These are phyloP conservation scores for Beauveria pseudobassiana DNA, from an alignment of 2,329 filamentous ascomycete genomes.

Conservation along the genomic window DNA sequence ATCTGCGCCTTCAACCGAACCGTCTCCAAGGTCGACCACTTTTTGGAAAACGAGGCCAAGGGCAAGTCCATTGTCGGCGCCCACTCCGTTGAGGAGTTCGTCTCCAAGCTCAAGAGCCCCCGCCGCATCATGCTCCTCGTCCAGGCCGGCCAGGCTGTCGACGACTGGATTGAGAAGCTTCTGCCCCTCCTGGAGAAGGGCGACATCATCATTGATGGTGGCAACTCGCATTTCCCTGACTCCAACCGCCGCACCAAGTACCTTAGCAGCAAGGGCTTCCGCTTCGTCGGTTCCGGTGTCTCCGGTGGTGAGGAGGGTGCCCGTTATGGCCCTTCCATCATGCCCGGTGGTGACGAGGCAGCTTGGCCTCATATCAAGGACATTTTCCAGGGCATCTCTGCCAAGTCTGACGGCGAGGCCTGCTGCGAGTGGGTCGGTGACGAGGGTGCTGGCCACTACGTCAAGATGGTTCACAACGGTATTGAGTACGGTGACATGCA, in stretches of 20 bases:
- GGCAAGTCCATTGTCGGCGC: conserved; percentile 94
- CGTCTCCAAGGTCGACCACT: conserved; percentile 93
- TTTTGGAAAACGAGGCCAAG: conserved; percentile 86
- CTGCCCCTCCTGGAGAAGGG: conserved; percentile 74
- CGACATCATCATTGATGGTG: conserved; percentile 99
- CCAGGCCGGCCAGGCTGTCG: conserved; percentile 95
- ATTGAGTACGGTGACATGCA: conserved; percentile 99
- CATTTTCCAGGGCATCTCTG: conserved; percentile 94
- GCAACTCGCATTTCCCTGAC: conserved; percentile 91
- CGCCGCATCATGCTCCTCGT: conserved; percentile 97
- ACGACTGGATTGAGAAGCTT: conserved; percentile 97
- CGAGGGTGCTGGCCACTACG: conserved; percentile 98
- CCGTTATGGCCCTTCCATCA: conserved; percentile 92
- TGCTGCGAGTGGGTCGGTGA: conserved; percentile 99
- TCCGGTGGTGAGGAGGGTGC: conserved; percentile 99
- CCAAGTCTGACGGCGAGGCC: conserved; percentile 93
- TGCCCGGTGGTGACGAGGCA: conserved; percentile 98
- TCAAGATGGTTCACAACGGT: conserved; percentile 99
- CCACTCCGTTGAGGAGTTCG: conserved; percentile 88
- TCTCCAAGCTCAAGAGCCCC: conserved; percentile 93
- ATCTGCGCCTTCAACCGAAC: conserved; percentile 98
- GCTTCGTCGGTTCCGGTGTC: conserved; percentile 94
- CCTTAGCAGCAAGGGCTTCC: conserved; percentile 77
- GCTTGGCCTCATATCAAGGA: conserved; percentile 99
- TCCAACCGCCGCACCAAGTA: conserved; percentile 92